Base-by-base conservation (phyloP, 805 yeast genomes). In the Tetrapisispora taiwanensis region DNA sequence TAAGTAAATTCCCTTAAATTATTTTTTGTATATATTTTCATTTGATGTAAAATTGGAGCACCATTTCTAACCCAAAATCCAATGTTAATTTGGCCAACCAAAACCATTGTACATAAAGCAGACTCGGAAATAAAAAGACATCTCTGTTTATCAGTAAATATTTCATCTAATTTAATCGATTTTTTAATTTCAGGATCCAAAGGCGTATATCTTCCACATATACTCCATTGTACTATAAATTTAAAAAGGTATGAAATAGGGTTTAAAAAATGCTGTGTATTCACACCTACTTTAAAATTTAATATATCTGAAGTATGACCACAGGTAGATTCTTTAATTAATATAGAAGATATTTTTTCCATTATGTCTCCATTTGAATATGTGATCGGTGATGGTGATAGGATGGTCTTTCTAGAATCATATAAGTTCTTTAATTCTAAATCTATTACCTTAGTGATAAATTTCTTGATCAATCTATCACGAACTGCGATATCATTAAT, bases 41-140 rank as follows among this genome's bases (percentile, higher is more conserved):
- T 71, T 57, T 90, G 97, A 22, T 80, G 78, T 34, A 83, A 72
- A 5, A 87, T 79, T 34, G 89, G 81, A 46, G 77, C 74, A 0
- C 98, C 98, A 62, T 90, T 90, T 55, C 97, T 74, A 0, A 90
- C 96, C 97, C 97, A 90, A 45, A 83, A 74, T 0, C 96, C 96
- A 0, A 84, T 79, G 48, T 85, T 81, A 8, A 90, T 84, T 55
- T 92, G 97, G 0, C 95, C 78, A 50, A 86, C 63, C 8, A 85
- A 62, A 0, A 85, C 95, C 26, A 87, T 57, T 0, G 89, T 81
- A 46, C 94, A 71, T 18, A 92, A 60, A 0, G 96, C 83, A 49
- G 83, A 80, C 50, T 87, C 95, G 50, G 58, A 56, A 9, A 60
- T 49, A 41, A 50, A 49, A 5, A 56, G 37, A 2, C 53, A 45